These are phyloP conservation scores for Zymoseptoria passerinii DNA, from an alignment of 2,329 filamentous ascomycete genomes.

Conservation along the genomic window DNA sequence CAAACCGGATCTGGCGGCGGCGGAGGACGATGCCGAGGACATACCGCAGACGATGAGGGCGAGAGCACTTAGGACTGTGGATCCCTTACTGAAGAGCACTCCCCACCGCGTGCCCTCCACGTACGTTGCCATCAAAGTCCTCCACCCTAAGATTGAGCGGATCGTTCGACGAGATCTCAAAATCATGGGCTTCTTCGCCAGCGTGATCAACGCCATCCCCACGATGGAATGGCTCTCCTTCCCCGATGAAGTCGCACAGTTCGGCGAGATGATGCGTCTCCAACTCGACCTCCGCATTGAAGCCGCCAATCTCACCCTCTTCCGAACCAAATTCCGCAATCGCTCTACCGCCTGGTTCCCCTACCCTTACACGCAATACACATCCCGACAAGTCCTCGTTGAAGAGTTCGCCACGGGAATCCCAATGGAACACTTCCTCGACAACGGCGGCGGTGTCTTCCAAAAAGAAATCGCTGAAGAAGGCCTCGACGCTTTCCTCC, in stretches of 20 bases:
- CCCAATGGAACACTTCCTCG: slow-evolving; percentile 79
- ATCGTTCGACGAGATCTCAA: slow-evolving; percentile 81
- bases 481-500: slow-evolving; percentile 87
- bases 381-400: slow-evolving; percentile 81
- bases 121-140: slow-evolving; percentile 91
- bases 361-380: slow-evolving; percentile 86
- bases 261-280: slow-evolving; percentile 98
- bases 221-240: slow-evolving; percentile 97
- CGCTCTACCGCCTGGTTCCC: slow-evolving; percentile 94
- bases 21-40: slow-evolving; percentile 49
- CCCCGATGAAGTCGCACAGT: slow-evolving; percentile 86
- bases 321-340: slow-evolving; percentile 83
- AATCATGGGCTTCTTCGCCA: slow-evolving; percentile 91
- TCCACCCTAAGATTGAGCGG: slow-evolving; percentile 85
- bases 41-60: slow-evolving; percentile 52
- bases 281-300: slow-evolving; percentile 94
- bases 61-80: slow-evolving; percentile 71
- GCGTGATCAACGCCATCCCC: slow-evolving; percentile 73
- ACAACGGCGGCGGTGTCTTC: slow-evolving; percentile 85
- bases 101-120: slow-evolving; percentile 78
- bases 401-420: slow-evolving; percentile 96
- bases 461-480: slow-evolving; percentile 92
- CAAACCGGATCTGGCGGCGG: slow-evolving; percentile 64
- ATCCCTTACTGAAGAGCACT: slow-evolving; percentile 75
- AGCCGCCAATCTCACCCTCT: slow-evolving; percentile 77